Conservation (phyloP, 148 eudicot genomes). For the Chenopodium berlandieri region DNA sequence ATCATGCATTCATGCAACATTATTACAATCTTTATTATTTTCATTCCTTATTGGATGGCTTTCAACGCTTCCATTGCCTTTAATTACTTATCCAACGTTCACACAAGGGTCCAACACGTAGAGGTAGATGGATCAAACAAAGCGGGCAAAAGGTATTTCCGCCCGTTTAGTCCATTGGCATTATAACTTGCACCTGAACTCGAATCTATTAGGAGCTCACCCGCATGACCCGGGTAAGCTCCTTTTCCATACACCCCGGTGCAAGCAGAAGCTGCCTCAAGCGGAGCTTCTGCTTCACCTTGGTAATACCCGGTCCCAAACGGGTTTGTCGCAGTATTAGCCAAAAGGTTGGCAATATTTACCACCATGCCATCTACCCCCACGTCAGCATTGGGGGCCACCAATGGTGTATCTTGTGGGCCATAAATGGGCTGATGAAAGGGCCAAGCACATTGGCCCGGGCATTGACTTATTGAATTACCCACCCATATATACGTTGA, state of each 20-base stretch:
- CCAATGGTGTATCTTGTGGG: constrained; percentile 46
- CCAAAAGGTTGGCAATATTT: constrained; percentile 46
- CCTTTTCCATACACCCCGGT: constrained; percentile 47
- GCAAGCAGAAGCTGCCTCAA: constrained; percentile 52
- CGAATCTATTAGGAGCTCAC: constrained; percentile 39
- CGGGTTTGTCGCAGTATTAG: constrained; percentile 53
- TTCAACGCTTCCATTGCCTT: neutral
- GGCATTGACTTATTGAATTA: constrained; percentile 47
- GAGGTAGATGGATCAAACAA: constrained; percentile 41
- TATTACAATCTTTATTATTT: neutral
- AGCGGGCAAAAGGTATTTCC: constrained; percentile 44
- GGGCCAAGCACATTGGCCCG: constrained; percentile 59
- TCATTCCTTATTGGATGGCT: neutral
- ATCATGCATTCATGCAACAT: neutral
- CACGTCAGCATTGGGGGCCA: constrained; percentile 53
- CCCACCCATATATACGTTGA: constrained; percentile 45
- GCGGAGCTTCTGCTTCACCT: constrained; percentile 42
- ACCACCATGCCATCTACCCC: constrained; percentile 58
- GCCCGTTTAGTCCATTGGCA: constrained; percentile 37
- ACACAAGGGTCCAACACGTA: constrained; percentile 33
- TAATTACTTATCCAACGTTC: neutral
- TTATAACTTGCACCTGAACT: constrained; percentile 49
- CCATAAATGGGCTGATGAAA: constrained; percentile 54
- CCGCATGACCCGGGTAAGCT: constrained; percentile 51
- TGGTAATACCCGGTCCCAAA: constrained; percentile 47